phyloP scores from a whole-genome alignment of 2,329 filamentous ascomycete species.

The Diatrype stigma region DNA sequence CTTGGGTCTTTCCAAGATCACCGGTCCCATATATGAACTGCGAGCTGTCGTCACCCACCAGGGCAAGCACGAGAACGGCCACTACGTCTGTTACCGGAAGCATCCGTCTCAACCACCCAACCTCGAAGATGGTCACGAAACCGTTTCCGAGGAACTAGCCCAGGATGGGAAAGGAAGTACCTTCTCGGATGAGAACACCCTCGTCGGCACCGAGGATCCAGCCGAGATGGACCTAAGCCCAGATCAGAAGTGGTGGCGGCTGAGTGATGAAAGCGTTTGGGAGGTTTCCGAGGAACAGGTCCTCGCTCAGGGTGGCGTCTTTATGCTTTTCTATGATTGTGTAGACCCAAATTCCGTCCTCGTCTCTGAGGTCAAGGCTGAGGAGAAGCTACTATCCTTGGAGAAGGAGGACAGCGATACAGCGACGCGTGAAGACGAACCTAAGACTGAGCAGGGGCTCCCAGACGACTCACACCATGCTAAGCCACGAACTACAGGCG shows the following conservation, averaged over 20 bases:
- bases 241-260: constrained; percentile 72
- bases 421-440: background rate
- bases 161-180: constrained; percentile 12
- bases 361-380: constrained; percentile 20
- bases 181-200: constrained; percentile 11
- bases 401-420: constrained; percentile 2
- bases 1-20: constrained; percentile 43
- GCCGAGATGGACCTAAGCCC: constrained; percentile 7
- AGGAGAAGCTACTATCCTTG: constrained; percentile 5
- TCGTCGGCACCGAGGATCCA: constrained; percentile 12
- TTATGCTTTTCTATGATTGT: constrained; percentile 96
- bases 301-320: constrained; percentile 73
- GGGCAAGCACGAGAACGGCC: constrained; percentile 88
- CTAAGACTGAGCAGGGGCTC: background rate
- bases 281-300: constrained; percentile 70
- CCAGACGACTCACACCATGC: background rate
- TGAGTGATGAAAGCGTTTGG: constrained; percentile 84
- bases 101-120: constrained; percentile 41
- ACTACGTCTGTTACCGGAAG: constrained; percentile 88
- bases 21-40: constrained; percentile 67
- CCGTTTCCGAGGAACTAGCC: constrained; percentile 1
- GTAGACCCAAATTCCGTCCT: constrained; percentile 51
- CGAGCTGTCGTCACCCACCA: constrained; percentile 84
- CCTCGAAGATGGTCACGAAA: background rate
- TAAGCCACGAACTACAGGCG: no score